Evolutionary conservation across 2,329 filamentous ascomycete species (phyloP).

Genomic region (Drechmeria coniospora): DNA sequence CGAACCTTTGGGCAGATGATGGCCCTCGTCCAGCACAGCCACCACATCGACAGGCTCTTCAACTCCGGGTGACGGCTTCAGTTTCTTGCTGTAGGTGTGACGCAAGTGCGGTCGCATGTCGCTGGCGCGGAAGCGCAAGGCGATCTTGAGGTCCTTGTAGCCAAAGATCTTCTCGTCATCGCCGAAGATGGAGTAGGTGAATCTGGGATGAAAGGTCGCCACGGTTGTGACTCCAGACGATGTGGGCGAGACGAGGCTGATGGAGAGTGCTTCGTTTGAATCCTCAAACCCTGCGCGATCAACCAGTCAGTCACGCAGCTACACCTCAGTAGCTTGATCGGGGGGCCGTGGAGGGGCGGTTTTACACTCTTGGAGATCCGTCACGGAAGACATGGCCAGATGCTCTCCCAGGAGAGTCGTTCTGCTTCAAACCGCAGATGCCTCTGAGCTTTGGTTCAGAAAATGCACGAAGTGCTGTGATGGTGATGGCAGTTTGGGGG

Average conservation of each 20-base stretch:
- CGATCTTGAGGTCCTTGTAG: constrained; percentile 67
- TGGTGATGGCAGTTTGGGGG: too few relatives aligned
- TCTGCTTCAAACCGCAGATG: too few relatives aligned
- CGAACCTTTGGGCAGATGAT: constrained; percentile 49
- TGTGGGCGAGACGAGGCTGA: constrained; percentile 41
- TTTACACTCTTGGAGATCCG: constrained; percentile 20
- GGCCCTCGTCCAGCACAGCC: constrained; percentile 44
- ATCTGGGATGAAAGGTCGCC: constrained; percentile 64
- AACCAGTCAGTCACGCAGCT: too few relatives aligned
- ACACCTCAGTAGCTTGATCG: too few relatives aligned
- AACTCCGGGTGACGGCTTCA: constrained; percentile 46
- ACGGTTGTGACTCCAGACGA: constrained; percentile 37
- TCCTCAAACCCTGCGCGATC: constrained; percentile 47
- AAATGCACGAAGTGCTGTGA: too few relatives aligned
- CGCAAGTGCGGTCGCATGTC: constrained; percentile 68
- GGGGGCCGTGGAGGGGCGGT: too few relatives aligned
- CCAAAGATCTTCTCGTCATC: constrained; percentile 88
- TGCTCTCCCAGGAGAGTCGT: too few relatives aligned
- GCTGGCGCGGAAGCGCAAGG: constrained; percentile 48
- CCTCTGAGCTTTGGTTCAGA: too few relatives aligned
- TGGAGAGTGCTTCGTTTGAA: constrained; percentile 45
- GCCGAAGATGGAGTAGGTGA: constrained; percentile 85
- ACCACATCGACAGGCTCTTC: constrained; percentile 54
- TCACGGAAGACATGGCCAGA: constrained; percentile 16
- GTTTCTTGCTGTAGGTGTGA: constrained; percentile 56